Conservation (phyloP, 345 rosid genomes). For the Eucalyptus camaldulensis region DNA sequence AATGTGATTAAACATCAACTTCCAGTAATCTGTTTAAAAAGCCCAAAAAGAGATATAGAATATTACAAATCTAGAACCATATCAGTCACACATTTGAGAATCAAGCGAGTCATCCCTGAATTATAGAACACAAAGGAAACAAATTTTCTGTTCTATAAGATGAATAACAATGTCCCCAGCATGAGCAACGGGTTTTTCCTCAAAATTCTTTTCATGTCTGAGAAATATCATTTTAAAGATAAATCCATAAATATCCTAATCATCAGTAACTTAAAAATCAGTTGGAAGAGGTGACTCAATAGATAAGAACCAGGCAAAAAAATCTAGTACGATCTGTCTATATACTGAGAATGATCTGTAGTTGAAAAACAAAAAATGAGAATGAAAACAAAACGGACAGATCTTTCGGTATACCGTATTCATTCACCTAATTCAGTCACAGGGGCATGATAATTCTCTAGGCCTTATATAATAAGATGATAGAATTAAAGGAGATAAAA, state of each 20-base stretch:
- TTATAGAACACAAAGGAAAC: not conserved
- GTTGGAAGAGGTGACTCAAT: not conserved
- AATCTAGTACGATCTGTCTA: not conserved
- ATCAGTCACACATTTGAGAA: not conserved
- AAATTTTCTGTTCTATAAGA: not conserved
- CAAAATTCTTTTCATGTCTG: not conserved
- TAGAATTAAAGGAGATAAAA: not conserved
- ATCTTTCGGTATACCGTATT: not conserved
- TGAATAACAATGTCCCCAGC: not conserved
- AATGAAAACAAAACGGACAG: not conserved
- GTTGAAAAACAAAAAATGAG: not conserved
- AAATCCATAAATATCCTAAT: not conserved
- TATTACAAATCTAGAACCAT: not conserved
- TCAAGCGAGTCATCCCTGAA: not conserved
- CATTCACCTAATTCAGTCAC: not conserved
- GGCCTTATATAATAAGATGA: not conserved
- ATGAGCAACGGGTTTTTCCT: not conserved
- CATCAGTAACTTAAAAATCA: not conserved
- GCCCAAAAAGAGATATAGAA: not conserved
- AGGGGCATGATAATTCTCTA: not conserved
- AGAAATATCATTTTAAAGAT: not conserved
- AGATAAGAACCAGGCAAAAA: not conserved
- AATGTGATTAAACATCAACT: not conserved
- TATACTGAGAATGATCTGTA: not conserved
- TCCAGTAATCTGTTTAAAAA: not conserved